phyloP scores from a whole-genome alignment of 192 early-diverging fungal genomes.

The Backusella macrospora region DNA sequence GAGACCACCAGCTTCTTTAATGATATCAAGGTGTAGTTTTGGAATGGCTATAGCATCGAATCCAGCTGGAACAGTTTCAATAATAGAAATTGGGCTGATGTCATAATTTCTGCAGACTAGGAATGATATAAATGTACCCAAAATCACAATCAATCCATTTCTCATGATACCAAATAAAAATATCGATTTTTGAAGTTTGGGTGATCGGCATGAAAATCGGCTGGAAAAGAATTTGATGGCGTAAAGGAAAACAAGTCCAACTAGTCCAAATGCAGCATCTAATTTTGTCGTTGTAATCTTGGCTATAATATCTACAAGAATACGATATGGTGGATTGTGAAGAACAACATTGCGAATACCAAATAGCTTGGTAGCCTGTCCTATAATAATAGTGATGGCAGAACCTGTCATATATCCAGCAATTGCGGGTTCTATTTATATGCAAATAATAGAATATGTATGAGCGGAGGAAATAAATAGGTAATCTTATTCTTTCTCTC shows the following conservation, averaged over 20 bases:
- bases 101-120: constrained; percentile 42
- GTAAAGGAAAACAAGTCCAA: constrained; percentile 45
- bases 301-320: constrained; percentile 33
- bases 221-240: constrained; percentile 40
- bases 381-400: constrained; percentile 75
- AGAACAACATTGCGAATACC: constrained; percentile 78
- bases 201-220: constrained; percentile 41
- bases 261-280: constrained; percentile 64
- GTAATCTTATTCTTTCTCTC: background rate
- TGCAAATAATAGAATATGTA: background rate
- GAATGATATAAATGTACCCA: constrained; percentile 76
- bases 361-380: constrained; percentile 76
- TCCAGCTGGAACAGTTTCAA: constrained; percentile 76
- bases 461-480: background rate
- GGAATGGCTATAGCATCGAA: constrained; percentile 65
- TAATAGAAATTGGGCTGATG: constrained; percentile 58
- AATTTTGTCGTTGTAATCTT: constrained; percentile 50
- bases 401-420: constrained; percentile 88
- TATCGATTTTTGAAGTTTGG: constrained; percentile 49
- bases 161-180: constrained; percentile 71
- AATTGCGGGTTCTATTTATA: constrained; percentile 66
- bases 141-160: constrained; percentile 72
- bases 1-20: constrained; percentile 53
- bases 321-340: constrained; percentile 63
- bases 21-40: constrained; percentile 50